Percentiles rank a stretch among this genome's conserved stretches.
phyloP scores from a whole-genome alignment of 108 stramenopile species.

The Epipyxis sp. region DNA sequence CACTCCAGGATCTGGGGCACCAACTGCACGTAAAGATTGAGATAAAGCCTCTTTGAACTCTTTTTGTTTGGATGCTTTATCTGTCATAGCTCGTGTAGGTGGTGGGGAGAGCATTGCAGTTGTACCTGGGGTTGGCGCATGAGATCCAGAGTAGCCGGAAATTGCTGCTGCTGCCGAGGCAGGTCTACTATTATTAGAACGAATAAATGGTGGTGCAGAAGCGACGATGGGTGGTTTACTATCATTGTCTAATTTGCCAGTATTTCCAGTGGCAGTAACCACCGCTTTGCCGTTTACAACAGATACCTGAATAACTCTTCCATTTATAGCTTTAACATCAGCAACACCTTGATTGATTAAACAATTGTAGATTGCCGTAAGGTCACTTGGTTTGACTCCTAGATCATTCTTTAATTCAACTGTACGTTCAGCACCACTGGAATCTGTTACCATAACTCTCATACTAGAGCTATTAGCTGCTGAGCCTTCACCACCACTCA shows the following conservation, averaged over 20 bases:
- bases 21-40: no score
- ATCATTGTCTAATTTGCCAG: not conserved
- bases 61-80: no score
- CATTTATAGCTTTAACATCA: not conserved
- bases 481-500: conserved; percentile 22
- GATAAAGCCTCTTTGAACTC: no score
- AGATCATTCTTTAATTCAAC: conserved; percentile 1
- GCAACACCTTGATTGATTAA: conserved; percentile 20
- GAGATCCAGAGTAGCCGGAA: no score
- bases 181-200: no score
- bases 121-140: no score
- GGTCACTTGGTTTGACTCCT: not conserved
- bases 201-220: no score
- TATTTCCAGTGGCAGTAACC: not conserved
- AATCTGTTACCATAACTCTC: conserved; percentile 23
- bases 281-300: conserved; percentile 28
- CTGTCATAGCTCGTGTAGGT: no score
- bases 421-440: not conserved
- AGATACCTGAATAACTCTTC: not conserved
- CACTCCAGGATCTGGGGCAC: not conserved
- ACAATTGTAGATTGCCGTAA: not conserved
- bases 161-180: no score
- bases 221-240: not conserved
- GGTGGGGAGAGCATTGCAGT: no score
- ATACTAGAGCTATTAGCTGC: conserved; percentile 12